Conservation (phyloP, 306 rosid genomes). For the Begonia fuchsioides region DNA sequence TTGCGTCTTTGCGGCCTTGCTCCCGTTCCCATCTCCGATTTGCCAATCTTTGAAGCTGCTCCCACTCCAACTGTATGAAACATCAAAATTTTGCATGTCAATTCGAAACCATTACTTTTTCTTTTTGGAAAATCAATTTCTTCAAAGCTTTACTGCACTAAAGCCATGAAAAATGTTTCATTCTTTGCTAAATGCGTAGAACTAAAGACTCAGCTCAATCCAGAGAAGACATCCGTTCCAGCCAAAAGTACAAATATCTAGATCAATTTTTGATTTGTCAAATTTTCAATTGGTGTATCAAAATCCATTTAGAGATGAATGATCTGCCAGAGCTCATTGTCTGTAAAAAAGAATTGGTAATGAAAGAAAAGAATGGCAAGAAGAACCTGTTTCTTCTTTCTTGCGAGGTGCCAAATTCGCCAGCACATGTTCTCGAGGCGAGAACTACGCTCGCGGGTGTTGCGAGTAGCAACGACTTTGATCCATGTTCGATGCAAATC, state of each 20-base stretch:
- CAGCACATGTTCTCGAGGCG: conserved; percentile 97
- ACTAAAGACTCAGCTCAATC: too few species aligned
- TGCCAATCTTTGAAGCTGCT: conserved; percentile 46
- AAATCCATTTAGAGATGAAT: too few species aligned
- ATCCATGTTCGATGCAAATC: conserved; percentile 88
- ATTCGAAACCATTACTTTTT: conserved; percentile 8
- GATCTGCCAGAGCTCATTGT: too few species aligned
- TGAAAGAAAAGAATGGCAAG: not conserved
- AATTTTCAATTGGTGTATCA: too few species aligned
- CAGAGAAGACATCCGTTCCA: too few species aligned
- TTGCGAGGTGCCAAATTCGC: conserved; percentile 95
- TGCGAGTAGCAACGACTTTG: conserved; percentile 87
- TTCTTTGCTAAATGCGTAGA: too few species aligned
- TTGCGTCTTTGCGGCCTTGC: conserved; percentile 60
- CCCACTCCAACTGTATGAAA: conserved; percentile 59
- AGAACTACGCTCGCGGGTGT: conserved; percentile 77
- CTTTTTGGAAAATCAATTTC: not conserved
- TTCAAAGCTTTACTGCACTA: too few species aligned
- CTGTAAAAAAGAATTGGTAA: not conserved
- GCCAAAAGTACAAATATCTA: too few species aligned
- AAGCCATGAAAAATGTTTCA: too few species aligned
- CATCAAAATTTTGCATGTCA: conserved; percentile 4
- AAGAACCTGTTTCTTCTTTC: conserved; percentile 72
- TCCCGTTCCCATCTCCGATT: conserved; percentile 72
- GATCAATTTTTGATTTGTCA: too few species aligned